Conservation (phyloP, 1,139 yeast genomes). For the Taphrina pruni region DNA sequence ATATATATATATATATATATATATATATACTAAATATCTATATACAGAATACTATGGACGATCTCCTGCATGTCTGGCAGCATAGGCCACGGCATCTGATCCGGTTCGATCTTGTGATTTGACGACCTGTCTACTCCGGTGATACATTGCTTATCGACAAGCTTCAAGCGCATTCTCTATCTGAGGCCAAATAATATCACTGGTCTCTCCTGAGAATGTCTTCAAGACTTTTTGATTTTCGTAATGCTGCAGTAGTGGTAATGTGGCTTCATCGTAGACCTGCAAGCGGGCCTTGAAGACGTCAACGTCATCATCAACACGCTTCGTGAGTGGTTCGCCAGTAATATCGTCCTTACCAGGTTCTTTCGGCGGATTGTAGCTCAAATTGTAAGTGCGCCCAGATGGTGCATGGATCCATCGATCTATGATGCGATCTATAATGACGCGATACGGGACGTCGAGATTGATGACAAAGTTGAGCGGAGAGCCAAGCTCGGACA, state of each 20-base stretch:
- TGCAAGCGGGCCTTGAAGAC: constrained; percentile 71
- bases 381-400: constrained; percentile 38
- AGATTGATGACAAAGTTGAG: constrained; percentile 90
- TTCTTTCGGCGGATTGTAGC: constrained; percentile 72
- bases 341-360: constrained; percentile 92
- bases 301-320: constrained; percentile 95
- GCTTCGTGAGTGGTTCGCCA: constrained; percentile 95
- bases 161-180: constrained; percentile 50
- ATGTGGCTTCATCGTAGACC: constrained; percentile 63
- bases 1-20: too few relatives aligned
- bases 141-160: not conserved
- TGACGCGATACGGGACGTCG: constrained; percentile 92
- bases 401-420: constrained; percentile 66
- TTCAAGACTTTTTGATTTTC: constrained; percentile 59
- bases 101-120: too few relatives aligned
- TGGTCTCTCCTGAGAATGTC: constrained; percentile 72
- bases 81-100: too few relatives aligned
- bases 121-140: not conserved
- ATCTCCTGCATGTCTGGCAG: too few relatives aligned
- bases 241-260: constrained; percentile 70
- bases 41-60: too few relatives aligned
- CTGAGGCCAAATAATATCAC: constrained; percentile 81
- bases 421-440: constrained; percentile 98
- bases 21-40: too few relatives aligned
- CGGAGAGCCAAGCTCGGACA: constrained; percentile 73